These are phyloP conservation scores for Aspergillus glaucus DNA, from an alignment of 2,329 filamentous ascomycete genomes.

Conservation along the genomic window DNA sequence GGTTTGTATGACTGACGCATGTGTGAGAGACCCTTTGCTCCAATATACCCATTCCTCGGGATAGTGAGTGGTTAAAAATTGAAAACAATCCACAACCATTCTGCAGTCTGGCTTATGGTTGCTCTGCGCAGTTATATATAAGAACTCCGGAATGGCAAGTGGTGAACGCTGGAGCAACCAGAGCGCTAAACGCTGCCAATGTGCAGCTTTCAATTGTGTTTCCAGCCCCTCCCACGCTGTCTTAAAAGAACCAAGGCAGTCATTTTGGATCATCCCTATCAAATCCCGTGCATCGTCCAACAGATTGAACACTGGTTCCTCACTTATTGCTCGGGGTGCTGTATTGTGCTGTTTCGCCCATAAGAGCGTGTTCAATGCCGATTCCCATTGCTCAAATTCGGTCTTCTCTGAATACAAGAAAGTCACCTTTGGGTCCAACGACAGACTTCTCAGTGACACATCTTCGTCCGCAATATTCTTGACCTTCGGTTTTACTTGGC, in stretches of 20 bases:
- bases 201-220: slow-evolving; percentile 14
- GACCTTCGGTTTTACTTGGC: too few species aligned
- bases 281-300: not conserved
- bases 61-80: slow-evolving; percentile 36
- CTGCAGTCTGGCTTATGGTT: slow-evolving; percentile 29
- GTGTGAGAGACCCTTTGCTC: slow-evolving; percentile 15
- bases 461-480: too few species aligned
- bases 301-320: not conserved
- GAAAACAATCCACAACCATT: slow-evolving; percentile 42
- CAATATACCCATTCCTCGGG: slow-evolving; percentile 23
- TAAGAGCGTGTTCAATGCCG: not conserved
- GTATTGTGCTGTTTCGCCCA: not conserved
- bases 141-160: slow-evolving; percentile 32
- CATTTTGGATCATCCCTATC: slow-evolving; percentile 16
- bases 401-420: not conserved
- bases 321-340: not conserved
- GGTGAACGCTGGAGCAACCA: slow-evolving; percentile 41
- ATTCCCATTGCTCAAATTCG: not conserved
- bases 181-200: slow-evolving; percentile 41
- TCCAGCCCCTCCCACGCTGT: slow-evolving; percentile 21
- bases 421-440: too few species aligned
- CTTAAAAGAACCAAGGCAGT: slow-evolving; percentile 19
- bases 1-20: slow-evolving; percentile 19
- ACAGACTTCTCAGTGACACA: too few species aligned
- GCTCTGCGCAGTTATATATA: slow-evolving; percentile 35